Conservation (phyloP, 768 basidiomycete genomes). For the Lentinus brumalis region DNA sequence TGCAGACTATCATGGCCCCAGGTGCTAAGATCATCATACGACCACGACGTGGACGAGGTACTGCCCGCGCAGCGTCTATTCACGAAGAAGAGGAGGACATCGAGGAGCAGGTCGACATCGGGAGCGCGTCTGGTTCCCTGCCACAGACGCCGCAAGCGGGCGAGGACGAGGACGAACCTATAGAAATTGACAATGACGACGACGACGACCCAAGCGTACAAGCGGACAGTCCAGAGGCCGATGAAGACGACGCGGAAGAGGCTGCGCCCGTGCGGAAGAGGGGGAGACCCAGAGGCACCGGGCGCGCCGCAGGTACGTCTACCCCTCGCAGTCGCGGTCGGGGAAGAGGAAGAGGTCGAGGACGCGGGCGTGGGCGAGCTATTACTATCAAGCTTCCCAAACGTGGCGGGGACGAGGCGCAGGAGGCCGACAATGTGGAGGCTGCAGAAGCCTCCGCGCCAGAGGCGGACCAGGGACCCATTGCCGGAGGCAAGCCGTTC, state of each 20-base stretch:
- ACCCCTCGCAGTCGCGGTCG: conserved; percentile 29
- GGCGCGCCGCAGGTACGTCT: conserved; percentile 22
- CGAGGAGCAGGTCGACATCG: conserved; percentile 30
- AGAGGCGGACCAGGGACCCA: conserved; percentile 37
- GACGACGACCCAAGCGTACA: conserved; percentile 38
- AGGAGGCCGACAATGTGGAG: conserved; percentile 40
- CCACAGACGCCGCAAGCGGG: conserved; percentile 17
- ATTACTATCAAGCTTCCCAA: conserved; percentile 31
- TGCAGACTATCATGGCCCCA: conserved; percentile 6
- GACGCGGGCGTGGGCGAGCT: conserved; percentile 30
- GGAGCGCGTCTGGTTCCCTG: conserved; percentile 5
- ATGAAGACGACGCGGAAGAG: conserved; percentile 29
- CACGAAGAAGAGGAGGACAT: conserved; percentile 14
- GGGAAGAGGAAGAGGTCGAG: conserved; percentile 33
- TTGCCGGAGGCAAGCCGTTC: conserved; percentile 65
- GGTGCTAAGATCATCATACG: conserved; percentile 43
- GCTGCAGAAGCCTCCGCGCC: conserved; percentile 13
- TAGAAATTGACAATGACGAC: conserved; percentile 26
- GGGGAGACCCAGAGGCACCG: conserved; percentile 28
- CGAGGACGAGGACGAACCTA: conserved; percentile 14
- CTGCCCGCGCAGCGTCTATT: conserved; percentile 17
- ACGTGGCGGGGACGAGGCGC: conserved; percentile 43
- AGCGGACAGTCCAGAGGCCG: conserved; percentile 33
- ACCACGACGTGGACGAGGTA: conserved; percentile 34
- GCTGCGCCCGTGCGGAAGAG: conserved; percentile 26